These are phyloP conservation scores for Rhazya stricta DNA, from an alignment of 257 asterid species.

Conservation along the genomic window DNA sequence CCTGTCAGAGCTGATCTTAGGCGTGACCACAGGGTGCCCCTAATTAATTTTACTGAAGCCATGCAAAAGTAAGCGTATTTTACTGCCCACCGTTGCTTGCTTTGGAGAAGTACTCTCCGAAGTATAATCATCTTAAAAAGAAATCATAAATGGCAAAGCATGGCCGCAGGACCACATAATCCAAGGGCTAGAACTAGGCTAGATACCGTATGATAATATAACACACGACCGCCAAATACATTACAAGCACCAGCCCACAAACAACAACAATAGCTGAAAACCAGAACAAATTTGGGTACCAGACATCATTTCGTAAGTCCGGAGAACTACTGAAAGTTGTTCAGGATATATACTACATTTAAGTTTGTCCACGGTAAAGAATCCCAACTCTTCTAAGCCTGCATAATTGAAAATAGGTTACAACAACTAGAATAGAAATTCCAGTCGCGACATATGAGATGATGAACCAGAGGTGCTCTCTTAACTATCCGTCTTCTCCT, in stretches of 20 bases:
- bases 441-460: background rate
- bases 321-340: background rate
- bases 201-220: background rate
- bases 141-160: background rate
- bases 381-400: background rate
- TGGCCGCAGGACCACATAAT: background rate
- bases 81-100: too few species aligned
- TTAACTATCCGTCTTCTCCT: background rate
- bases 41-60: too few species aligned
- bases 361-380: background rate
- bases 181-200: background rate
- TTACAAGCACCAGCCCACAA: background rate
- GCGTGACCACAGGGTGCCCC: too few species aligned
- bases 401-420: constrained; percentile 2
- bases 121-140: too few species aligned
- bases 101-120: too few species aligned
- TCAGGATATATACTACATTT: background rate
- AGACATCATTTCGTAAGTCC: background rate
- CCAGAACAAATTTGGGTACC: background rate
- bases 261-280: background rate
- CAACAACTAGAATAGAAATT: background rate
- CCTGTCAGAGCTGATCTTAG: too few species aligned
- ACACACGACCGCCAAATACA: background rate
- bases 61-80: too few species aligned
- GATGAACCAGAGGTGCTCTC: constrained; percentile 3